Evolutionary conservation across 495 filamentous ascomycete species (phyloP).

Genomic region (Xylaria curta): DNA sequence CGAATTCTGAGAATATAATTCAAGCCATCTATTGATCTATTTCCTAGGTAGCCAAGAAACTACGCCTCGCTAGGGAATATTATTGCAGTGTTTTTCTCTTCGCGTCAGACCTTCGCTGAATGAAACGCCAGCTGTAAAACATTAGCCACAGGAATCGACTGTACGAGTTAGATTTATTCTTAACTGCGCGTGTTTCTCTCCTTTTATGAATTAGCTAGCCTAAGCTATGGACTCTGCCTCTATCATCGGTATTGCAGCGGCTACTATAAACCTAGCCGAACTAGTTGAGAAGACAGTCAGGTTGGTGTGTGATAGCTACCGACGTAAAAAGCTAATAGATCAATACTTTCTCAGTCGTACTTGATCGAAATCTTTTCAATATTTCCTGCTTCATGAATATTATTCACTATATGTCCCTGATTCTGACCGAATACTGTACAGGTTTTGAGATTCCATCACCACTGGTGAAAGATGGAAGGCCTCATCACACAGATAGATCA

Average conservation of each 20-base stretch:
- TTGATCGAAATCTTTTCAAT: too few relatives aligned
- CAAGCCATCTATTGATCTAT: neutral
- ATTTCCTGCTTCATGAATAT: neutral
- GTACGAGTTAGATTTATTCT: neutral
- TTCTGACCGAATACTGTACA: neutral
- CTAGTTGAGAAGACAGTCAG: too few relatives aligned
- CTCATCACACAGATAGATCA: neutral
- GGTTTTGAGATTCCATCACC: neutral
- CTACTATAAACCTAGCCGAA: too few relatives aligned
- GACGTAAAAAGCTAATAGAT: too few relatives aligned
- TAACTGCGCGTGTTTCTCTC: neutral
- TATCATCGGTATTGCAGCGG: too few relatives aligned
- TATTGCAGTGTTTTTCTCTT: too few relatives aligned
- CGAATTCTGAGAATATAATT: neutral
- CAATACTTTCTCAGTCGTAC: too few relatives aligned
- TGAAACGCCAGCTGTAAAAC: neutral
- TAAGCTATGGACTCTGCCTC: neutral
- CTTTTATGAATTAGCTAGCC: neutral
- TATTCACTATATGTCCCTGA: neutral
- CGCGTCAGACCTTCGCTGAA: neutral
- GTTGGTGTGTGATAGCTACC: too few relatives aligned
- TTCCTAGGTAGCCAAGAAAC: neutral
- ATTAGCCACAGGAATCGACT: neutral
- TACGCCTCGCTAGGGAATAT: neutral
- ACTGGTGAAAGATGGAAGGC: neutral